A percentile compares a stretch with the other conserved stretches of the same genome.
Conservation (phyloP, 768 basidiomycete species). For the Hypholoma fasciculare region DNA sequence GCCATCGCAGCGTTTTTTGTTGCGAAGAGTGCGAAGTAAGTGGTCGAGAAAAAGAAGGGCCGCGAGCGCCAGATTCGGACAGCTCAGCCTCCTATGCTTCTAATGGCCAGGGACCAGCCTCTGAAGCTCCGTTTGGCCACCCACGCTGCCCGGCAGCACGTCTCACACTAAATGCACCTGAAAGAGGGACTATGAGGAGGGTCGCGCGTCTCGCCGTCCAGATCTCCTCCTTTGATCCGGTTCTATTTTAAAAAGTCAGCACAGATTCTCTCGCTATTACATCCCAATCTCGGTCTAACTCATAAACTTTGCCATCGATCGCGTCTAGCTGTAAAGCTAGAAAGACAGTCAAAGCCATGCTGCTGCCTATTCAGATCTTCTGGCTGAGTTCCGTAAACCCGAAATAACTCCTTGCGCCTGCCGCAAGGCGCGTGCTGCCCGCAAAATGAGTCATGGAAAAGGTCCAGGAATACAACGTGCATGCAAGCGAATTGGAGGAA, state of each 20-base stretch:
- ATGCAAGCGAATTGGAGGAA: background rate
- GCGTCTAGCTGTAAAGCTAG: constrained; percentile 6
- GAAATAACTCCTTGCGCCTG: constrained; percentile 10
- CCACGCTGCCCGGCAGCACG: background rate
- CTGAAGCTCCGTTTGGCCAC: constrained; percentile 4
- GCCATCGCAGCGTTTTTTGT: constrained; percentile 18
- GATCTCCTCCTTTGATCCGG: constrained; percentile 17
- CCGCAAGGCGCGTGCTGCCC: background rate
- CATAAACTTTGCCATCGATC: constrained; percentile 13
- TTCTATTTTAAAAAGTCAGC: background rate
- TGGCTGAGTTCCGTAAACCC: constrained; percentile 10
- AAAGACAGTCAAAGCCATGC: background rate
- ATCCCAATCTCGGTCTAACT: constrained; percentile 8
- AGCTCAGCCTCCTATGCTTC: constrained; percentile 14
- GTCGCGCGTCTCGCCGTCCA: too few relatives aligned
- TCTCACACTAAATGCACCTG: background rate
- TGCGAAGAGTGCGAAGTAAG: constrained; percentile 22
- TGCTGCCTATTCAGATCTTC: constrained; percentile 6
- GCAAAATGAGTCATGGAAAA: background rate
- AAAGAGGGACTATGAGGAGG: too few relatives aligned
- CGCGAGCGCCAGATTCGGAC: constrained; percentile 18
- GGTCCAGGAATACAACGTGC: background rate
- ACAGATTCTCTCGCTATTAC: constrained; percentile 5
- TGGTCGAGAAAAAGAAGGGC: constrained; percentile 26
- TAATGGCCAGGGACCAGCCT: constrained; percentile 16